Evolutionary conservation across 805 yeast species (phyloP).

Genomic region (Cyberlindnera xishuangbannaensis): DNA sequence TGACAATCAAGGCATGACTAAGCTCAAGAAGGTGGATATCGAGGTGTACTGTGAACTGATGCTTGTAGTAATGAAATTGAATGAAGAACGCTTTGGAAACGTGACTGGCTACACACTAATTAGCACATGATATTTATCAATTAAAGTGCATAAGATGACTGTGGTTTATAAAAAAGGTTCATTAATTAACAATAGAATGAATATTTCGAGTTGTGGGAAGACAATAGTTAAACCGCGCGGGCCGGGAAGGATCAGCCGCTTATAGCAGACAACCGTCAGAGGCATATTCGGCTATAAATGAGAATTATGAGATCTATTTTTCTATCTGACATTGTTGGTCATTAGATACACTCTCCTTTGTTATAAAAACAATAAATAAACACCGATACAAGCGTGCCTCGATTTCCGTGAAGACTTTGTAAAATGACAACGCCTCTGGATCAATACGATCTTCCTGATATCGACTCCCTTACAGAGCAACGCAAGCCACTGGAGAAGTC

Average conservation of each 20-base stretch:
- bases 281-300: too few species aligned
- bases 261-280: too few species aligned
- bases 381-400: too few species aligned
- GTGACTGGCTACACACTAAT: constrained; percentile 72
- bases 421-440: constrained; percentile 8
- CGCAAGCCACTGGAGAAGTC: constrained; percentile 1
- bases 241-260: too few species aligned
- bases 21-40: constrained; percentile 42
- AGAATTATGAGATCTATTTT: too few species aligned
- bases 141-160: too few species aligned
- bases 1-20: constrained; percentile 38
- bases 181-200: neutral
- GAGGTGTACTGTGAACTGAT: constrained; percentile 60
- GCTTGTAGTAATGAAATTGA: constrained; percentile 52
- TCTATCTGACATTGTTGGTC: too few species aligned
- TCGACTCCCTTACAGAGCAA: constrained; percentile 10
- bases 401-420: too few species aligned
- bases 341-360: too few species aligned
- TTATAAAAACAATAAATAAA: too few species aligned
- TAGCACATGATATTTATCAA: constrained; percentile 41
- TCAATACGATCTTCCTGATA: constrained; percentile 12
- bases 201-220: neutral
- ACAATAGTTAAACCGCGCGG: neutral
- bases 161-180: neutral
- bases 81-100: constrained; percentile 67